Base-by-base conservation (phyloP, 73 alveolate species). In the Uronychia binucleata region DNA sequence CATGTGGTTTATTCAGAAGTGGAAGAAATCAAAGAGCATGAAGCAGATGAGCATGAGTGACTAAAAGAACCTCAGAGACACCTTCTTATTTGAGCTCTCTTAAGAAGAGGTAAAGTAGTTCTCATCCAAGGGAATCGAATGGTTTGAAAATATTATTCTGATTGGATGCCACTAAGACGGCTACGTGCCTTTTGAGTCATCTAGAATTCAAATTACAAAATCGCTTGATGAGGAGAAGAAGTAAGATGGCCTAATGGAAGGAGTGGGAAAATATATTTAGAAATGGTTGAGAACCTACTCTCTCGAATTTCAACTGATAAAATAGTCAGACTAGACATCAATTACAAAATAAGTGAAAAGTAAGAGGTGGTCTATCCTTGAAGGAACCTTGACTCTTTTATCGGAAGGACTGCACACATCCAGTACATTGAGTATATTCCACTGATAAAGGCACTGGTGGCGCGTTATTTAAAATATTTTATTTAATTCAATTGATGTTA, bases 401-500 rank as follows among this genome's bases (percentile, higher is more conserved):
- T 99, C 57, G 99, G 99, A 28, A 94, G 99, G 83, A 99, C 99
- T 31, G 99, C 99, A 30, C 99, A 99, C 91, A 99, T 99, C 76
- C 99, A 97, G 88, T 99, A 98, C 88, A 84, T 99, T 58, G 99
- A 98, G 94, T 92, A 95, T 90, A 94, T 93, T 77, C 95, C 97
- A 32, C 88, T 97, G 57, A 94, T 96, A 82, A 91, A 94, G 81
- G 91, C 94, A 94, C 11, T 94, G 28, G 90, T 94, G n/a, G 83
- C 91, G 35, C 81, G 98, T 57, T 95, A 91, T 83, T 90, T 87
- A 26, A 96, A 95, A 74, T 89, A 85, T 77, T 95, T 95, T 74
- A 75, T 83, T 59, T 94, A 94, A 93, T 28, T 26, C 14, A 5
- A 5, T 26, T 26, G 32, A 8, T 28, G 28, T 75, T 75, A 58